These are phyloP conservation scores for Chlamydomonas reinhardtii DNA, from an alignment of 163 green algal genomes.

Conservation along the genomic window DNA sequence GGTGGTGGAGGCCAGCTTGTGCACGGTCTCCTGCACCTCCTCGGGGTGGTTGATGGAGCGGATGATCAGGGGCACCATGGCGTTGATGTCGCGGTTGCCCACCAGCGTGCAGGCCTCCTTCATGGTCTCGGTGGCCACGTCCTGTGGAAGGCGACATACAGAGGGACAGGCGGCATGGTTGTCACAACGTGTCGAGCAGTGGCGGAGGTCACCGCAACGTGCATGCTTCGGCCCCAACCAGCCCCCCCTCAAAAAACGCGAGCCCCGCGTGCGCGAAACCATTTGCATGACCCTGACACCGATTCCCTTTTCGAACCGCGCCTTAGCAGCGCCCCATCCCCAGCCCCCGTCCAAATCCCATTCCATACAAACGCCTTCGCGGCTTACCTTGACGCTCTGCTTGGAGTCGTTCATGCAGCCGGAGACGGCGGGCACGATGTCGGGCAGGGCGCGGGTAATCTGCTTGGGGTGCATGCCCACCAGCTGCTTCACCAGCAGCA, in stretches of 20 bases:
- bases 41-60: conserved; percentile 74
- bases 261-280: too few species aligned
- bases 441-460: conserved; percentile 72
- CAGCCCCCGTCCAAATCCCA: too few species aligned
- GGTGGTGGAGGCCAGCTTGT: conserved; percentile 91
- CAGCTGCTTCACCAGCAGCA: conserved; percentile 64
- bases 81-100: conserved; percentile 88
- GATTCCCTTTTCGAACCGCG: too few species aligned
- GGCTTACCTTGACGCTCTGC: conserved; percentile 61
- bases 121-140: conserved; percentile 65
- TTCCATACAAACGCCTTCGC: too few species aligned
- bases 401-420: conserved; percentile 52
- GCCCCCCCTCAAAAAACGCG: too few species aligned
- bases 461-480: conserved; percentile 62
- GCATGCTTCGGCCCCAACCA: too few species aligned
- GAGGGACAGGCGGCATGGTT: too few species aligned
- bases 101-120: conserved; percentile 62
- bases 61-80: conserved; percentile 86
- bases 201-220: too few species aligned
- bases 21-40: conserved; percentile 86
- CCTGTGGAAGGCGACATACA: conserved; percentile 59
- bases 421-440: conserved; percentile 68
- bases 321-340: too few species aligned
- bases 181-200: too few species aligned
- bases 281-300: too few species aligned